Evolutionary conservation across 495 filamentous ascomycete genomes (phyloP), one percentile per base, ranked within the genome.

Genomic region (Baudoinia panamericana): DNA sequence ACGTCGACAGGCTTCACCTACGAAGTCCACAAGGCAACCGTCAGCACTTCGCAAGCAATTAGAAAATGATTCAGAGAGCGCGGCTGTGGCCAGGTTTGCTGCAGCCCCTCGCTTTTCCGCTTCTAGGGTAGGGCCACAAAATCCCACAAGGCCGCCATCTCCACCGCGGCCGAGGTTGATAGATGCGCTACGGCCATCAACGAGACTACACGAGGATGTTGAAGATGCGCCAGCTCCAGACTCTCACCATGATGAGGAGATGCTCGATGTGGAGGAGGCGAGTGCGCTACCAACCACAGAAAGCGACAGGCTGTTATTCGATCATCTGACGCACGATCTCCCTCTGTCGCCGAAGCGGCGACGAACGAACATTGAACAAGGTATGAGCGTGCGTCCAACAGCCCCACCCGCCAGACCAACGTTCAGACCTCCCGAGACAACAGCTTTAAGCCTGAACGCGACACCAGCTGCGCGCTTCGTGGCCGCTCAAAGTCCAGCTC

Each of bases 331-430:
- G 5, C 3, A 16, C 10, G 39, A 32, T 12, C 15, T 44, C 13
- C 24, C 40, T 2, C 19, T 41, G 21, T 49, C 46, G 19, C 46
- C 46, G 1, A 49, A 49, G 19, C 31, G 46, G 29, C 39, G 39
- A 43, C 24, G 27, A 35, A 9, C 18, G 11, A n/a, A n/a, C n/a
- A n/a, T n/a, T n/a, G n/a, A n/a, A n/a, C n/a, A n/a, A n/a, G n/a
- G n/a, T n/a, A n/a, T n/a, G n/a, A n/a, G n/a, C n/a, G n/a, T n/a
- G n/a, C n/a, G 9, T 20, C 8, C 20, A 18, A 17, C 30, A 12
- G 1, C 18, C 9, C 20, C 15, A 11, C 20, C 30, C 5, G 16
- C 18, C 10, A n/a, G 19, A 17, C 25, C 35, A n/a, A 22, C n/a
- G 4, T 50, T 44, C 30, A 34, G 23, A 21, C 19, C 1, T 5